Percentiles rank a stretch among this genome's conserved stretches.
Conservation (phyloP, 2,329 filamentous ascomycete species). For the Uncinocarpus reesii region DNA sequence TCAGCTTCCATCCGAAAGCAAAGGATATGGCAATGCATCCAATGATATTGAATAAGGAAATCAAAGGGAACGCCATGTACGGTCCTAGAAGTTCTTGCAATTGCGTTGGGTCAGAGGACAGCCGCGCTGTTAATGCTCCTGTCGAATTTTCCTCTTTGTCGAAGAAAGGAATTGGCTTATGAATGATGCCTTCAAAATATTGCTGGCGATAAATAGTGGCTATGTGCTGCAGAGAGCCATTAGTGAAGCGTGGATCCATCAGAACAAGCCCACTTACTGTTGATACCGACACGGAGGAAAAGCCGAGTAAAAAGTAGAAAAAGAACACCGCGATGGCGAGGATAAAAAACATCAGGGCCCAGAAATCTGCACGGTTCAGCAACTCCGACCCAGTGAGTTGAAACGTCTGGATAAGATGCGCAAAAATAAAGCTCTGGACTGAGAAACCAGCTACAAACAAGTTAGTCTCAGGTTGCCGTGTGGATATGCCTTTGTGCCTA, state of each 20-base stretch:
- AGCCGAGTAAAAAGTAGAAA: slow-evolving; percentile 41
- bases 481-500: slow-evolving; percentile 17
- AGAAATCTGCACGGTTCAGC: slow-evolving; percentile 40
- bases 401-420: slow-evolving; percentile 41
- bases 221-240: slow-evolving; percentile 23
- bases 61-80: slow-evolving; percentile 44
- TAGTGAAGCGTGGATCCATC: slow-evolving; percentile 18
- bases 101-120: slow-evolving; percentile 42
- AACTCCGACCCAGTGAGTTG: slow-evolving; percentile 32
- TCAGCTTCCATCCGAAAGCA: slow-evolving; percentile 66
- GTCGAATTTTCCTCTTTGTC: slow-evolving; percentile 40
- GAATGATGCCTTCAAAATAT: slow-evolving; percentile 39
- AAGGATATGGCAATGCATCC: slow-evolving; percentile 59
- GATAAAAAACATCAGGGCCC: slow-evolving; percentile 48
- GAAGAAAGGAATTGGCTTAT: slow-evolving; percentile 36
- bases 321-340: slow-evolving; percentile 40
- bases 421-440: slow-evolving; percentile 38
- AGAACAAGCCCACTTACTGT: slow-evolving; percentile 28
- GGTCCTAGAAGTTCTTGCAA: slow-evolving; percentile 43
- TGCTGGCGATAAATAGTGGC: slow-evolving; percentile 34
- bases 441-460: slow-evolving; percentile 22
- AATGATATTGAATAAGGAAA: slow-evolving; percentile 54
- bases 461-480: not conserved
- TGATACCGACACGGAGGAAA: slow-evolving; percentile 37
- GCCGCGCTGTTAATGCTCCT: slow-evolving; percentile 39